phyloP scores from a whole-genome alignment of 2,329 filamentous ascomycete genomes.

The Apiospora rasikravindrae region DNA sequence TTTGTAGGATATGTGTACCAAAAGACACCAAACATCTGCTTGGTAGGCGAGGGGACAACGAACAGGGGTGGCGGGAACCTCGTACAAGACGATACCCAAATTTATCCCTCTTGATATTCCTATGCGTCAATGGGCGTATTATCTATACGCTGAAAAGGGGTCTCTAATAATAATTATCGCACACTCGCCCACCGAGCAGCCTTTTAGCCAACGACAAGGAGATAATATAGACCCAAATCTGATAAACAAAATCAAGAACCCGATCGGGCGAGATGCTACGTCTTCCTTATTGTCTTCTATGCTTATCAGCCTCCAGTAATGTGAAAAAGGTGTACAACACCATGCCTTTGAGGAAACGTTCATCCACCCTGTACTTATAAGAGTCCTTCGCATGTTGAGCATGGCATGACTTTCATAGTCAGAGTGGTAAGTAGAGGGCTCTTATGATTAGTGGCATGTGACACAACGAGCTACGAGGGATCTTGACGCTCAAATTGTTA shows the following conservation, averaged over 20 bases:
- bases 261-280: not conserved
- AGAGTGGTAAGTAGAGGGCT: not conserved
- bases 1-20: constrained; percentile 6
- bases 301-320: too few relatives aligned
- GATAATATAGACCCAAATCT: not conserved
- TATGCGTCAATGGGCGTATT: not conserved
- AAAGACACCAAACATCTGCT: not conserved
- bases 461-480: not conserved
- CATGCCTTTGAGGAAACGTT: too few relatives aligned
- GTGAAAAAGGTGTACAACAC: too few relatives aligned
- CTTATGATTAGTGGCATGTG: not conserved
- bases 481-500: too few relatives aligned
- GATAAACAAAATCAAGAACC: not conserved
- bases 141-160: not conserved
- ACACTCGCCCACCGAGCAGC: not conserved
- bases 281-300: not conserved
- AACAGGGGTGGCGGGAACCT: not conserved
- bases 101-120: not conserved
- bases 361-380: too few relatives aligned
- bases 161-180: not conserved
- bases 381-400: too few relatives aligned
- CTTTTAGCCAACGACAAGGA: not conserved
- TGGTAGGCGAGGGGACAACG: not conserved
- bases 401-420: too few relatives aligned
- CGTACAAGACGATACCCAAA: not conserved